Conservation (phyloP, 1,284 basidiomycete genomes). For the Sanghuangporus sanghuang region DNA sequence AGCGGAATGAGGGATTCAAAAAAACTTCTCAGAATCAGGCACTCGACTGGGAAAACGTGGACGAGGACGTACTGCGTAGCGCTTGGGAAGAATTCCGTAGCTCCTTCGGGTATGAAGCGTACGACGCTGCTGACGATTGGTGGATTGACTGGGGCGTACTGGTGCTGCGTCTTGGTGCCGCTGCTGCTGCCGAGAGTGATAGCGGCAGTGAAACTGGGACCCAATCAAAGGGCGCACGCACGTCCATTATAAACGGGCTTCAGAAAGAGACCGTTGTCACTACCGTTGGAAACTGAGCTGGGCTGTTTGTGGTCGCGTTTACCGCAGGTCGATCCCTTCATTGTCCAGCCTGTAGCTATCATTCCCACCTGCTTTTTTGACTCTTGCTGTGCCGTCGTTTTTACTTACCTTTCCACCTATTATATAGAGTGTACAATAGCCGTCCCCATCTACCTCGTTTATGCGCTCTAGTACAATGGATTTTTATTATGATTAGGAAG, state of each 20-base stretch:
- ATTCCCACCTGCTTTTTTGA: not conserved
- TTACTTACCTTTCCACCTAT: too few relatives aligned
- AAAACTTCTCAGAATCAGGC: not conserved
- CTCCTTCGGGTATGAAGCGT: constrained; percentile 16
- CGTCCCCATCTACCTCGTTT: too few relatives aligned
- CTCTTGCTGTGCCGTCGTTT: too few relatives aligned
- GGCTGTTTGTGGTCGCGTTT: not conserved
- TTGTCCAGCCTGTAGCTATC: not conserved
- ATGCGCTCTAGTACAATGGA: too few relatives aligned
- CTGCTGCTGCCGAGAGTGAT: not conserved
- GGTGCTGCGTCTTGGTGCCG: not conserved
- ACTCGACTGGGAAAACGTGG: constrained; percentile 9
- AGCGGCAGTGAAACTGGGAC: not conserved
- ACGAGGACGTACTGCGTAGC: constrained; percentile 5
- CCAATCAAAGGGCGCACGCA: not conserved
- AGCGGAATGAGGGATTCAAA: constrained; percentile 38
- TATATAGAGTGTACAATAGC: too few relatives aligned
- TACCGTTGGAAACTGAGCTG: not conserved
- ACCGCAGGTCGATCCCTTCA: not conserved
- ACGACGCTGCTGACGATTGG: constrained; percentile 18
- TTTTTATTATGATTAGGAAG: too few relatives aligned
- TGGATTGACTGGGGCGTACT: constrained; percentile 18
- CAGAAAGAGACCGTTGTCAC: not conserved
- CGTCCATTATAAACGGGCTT: not conserved
- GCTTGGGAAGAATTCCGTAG: constrained; percentile 15